A percentile compares a stretch with the other conserved stretches of the same genome.
Evolutionary conservation across 495 filamentous ascomycete species (phyloP).

Genomic region (Neurospora tetraspora): DNA sequence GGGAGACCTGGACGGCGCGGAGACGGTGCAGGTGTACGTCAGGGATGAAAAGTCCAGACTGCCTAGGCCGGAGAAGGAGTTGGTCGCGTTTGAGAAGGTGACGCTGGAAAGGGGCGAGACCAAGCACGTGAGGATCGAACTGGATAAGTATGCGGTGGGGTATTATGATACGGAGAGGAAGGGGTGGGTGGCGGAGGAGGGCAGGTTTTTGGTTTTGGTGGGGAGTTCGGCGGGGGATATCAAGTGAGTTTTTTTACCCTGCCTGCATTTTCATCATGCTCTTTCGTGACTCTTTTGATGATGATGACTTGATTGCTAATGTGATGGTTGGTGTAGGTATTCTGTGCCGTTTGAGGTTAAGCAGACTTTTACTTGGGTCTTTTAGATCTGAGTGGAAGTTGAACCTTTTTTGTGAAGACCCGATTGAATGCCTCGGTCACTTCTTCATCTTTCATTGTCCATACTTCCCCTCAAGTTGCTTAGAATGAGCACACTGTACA

Average conservation of each 20-base stretch:
- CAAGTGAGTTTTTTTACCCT: conserved; percentile 21
- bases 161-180: conserved; percentile 66
- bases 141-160: conserved; percentile 69
- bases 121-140: conserved; percentile 49
- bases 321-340: conserved; percentile 23
- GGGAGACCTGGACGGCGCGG: conserved; percentile 53
- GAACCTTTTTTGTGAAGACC: no score
- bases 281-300: neutral
- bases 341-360: conserved; percentile 43
- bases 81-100: conserved; percentile 76
- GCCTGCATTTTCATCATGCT: no score
- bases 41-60: conserved; percentile 42
- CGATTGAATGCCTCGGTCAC: no score
- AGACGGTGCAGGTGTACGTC: conserved; percentile 75
- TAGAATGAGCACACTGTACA: neutral
- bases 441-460: neutral
- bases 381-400: conserved; percentile 14
- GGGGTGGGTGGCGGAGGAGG: conserved; percentile 73
- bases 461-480: neutral
- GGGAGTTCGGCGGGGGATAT: conserved; percentile 39
- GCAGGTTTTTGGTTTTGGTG: conserved; percentile 56
- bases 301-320: conserved; percentile 4
- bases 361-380: conserved; percentile 49
- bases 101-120: conserved; percentile 58
- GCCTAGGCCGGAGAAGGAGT: conserved; percentile 63